These are phyloP conservation scores for Psilocybe mexicana DNA, from an alignment of 1,284 basidiomycete species.

Conservation along the genomic window DNA sequence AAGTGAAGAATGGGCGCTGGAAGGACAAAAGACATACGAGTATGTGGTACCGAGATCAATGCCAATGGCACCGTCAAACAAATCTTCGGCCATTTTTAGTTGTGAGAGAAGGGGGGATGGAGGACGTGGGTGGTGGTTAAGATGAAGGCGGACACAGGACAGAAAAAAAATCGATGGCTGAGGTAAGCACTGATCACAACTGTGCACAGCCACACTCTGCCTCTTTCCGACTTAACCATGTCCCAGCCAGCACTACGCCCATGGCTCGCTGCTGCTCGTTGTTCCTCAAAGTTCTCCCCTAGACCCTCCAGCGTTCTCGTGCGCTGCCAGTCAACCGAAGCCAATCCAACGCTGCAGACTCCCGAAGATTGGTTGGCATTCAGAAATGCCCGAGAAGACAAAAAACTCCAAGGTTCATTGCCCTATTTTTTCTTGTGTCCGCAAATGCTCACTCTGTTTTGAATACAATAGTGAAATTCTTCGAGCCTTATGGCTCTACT, in stretches of 20 bases:
- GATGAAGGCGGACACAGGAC: slow-evolving; percentile 33
- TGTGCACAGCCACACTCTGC: slow-evolving; percentile 47
- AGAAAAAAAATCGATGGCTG: slow-evolving; percentile 48
- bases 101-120: slow-evolving; percentile 31
- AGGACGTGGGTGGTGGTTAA: slow-evolving; percentile 31
- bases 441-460: slow-evolving; percentile 1
- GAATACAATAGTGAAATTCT: slow-evolving; percentile 54
- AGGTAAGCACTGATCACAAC: slow-evolving; percentile 42
- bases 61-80: slow-evolving; percentile 95
- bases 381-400: slow-evolving; percentile 55
- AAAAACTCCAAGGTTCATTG: slow-evolving; percentile 52
- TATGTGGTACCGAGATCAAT: slow-evolving; percentile 93
- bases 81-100: slow-evolving; percentile 83
- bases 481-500: slow-evolving; percentile 76
- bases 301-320: slow-evolving; percentile 7
- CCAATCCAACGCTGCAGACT: slow-evolving; percentile 42
- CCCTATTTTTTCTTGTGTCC: slow-evolving; percentile 1
- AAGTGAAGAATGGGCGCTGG: not conserved
- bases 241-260: slow-evolving; percentile 41
- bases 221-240: slow-evolving; percentile 25
- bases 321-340: slow-evolving; percentile 31
- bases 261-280: slow-evolving; percentile 41
- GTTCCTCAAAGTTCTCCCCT: slow-evolving; percentile 31
- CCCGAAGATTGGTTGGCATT: slow-evolving; percentile 65
- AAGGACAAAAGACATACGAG: slow-evolving; percentile 58